Base-by-base conservation (phyloP, 73 alveolate genomes). In the Effrenium voratum region DNA sequence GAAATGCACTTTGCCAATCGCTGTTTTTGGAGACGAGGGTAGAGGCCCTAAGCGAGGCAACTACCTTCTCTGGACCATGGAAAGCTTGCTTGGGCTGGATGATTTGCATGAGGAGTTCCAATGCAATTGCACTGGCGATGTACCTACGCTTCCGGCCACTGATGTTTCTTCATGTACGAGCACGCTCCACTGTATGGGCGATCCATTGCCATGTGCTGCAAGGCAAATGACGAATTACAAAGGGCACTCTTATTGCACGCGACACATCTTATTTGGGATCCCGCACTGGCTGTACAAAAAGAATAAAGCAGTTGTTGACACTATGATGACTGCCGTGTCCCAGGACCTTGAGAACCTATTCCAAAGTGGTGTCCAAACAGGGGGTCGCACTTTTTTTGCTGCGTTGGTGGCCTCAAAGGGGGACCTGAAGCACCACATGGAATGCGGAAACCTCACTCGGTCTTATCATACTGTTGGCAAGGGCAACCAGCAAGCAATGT, bases 1-100 rank as follows among this genome's bases (percentile, higher is more conserved):
- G 10, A 36, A 26, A 30, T 30, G n/a, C n/a, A 85, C 93, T 0
- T 10, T 85, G 0, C 93, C 93, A 3, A 1, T 85, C 24, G n/a
- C n/a, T 26, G 32, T 85, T 16, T 85, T 38, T 57, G 81, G 81
- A 12, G 93, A 85, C 30, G 93, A 85, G 34, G 93, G 93, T 45
- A 38, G 75, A 38, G 93, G 93, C 1, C 81, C 72, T 19, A 85
- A 85, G 45, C 79, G 93, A 5, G 93, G 93, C 28, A 85, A 85
- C 49, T 85, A 47, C 38, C 60, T 85, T 1, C 34, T 85, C 45
- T 55, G 81, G 59, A 24, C 46, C 38, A 5, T 57, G 32, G 93
- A 63, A 12, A 47, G 57, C 43, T 22, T 60, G 32, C 32, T 85
- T 0, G 93, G 93, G 41, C n/a, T 68, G 44, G 22, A 13, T 32